Base-by-base conservation (phyloP, 139 green algal genomes). In the Parachlorella kessleri region DNA sequence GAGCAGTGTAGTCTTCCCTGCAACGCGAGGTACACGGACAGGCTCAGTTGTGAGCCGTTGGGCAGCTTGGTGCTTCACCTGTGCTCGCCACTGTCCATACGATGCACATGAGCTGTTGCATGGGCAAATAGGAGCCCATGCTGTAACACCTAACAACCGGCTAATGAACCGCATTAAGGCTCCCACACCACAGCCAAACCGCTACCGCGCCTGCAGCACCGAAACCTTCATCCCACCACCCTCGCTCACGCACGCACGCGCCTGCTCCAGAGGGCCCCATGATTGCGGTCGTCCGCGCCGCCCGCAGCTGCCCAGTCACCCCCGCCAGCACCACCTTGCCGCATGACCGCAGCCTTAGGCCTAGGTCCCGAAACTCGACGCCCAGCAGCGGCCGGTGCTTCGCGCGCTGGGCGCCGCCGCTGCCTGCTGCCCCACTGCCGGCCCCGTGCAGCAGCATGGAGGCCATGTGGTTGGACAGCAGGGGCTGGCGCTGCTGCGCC, bases 1-100 rank as follows among this genome's bases (percentile, higher is more conserved):
- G 55, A 94, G 82, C 53, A 94, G 76, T 10, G 82, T 83, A 2
- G 84, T 88, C 76, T 94, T 94, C 26, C 90, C 89, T 70, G 74
- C 73, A 18, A 37, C 77, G 32, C n/a, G n/a, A n/a, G n/a, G n/a
- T n/a, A n/a, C n/a, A n/a, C n/a, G n/a, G n/a, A n/a, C n/a, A n/a
- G n/a, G n/a, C n/a, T n/a, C n/a, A n/a, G n/a, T n/a, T n/a, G n/a
- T n/a, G n/a, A n/a, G n/a, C n/a, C n/a, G n/a, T n/a, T n/a, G n/a
- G n/a, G n/a, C n/a, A n/a, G n/a, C n/a, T n/a, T n/a, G n/a, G n/a
- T n/a, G n/a, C n/a, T n/a, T n/a, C n/a, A n/a, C n/a, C n/a, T n/a
- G n/a, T n/a, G n/a, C n/a, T n/a, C n/a, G n/a, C n/a, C n/a, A n/a
- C n/a, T n/a, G n/a, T n/a, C n/a, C n/a, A n/a, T n/a, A n/a, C n/a